Percentiles rank a stretch among this genome's conserved stretches.
phyloP scores from a whole-genome alignment of 331 rosid species.

The Rosa hybrid region DNA sequence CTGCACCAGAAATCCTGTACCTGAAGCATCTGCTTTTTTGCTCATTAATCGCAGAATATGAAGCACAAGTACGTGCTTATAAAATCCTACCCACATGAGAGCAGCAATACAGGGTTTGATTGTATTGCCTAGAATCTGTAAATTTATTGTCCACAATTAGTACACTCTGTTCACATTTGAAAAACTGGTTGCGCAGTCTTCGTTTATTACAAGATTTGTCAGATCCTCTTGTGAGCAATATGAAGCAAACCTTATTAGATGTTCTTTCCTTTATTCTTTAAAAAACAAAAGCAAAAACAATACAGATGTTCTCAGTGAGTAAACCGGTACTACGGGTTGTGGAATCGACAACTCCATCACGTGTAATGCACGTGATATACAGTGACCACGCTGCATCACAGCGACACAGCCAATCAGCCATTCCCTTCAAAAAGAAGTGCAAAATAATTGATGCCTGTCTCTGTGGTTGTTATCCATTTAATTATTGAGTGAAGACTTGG shows the following conservation, averaged over 20 bases:
- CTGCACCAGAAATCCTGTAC: neutral
- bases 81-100: neutral
- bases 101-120: neutral
- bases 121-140: neutral
- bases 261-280: too few species aligned
- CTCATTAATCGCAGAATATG: neutral
- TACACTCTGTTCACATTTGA: conserved; percentile 4
- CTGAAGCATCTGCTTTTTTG: conserved; percentile 9
- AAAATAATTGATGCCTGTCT: too few species aligned
- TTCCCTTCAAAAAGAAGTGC: too few species aligned
- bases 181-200: neutral
- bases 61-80: neutral
- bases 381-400: too few species aligned
- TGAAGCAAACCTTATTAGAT: neutral
- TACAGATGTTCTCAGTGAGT: too few species aligned
- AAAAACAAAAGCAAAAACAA: too few species aligned
- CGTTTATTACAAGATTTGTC: neutral
- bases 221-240: neutral
- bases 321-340: too few species aligned
- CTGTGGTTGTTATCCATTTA: too few species aligned
- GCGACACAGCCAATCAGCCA: too few species aligned
- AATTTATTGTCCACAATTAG: neutral
- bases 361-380: too few species aligned
- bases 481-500: too few species aligned
- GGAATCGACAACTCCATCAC: too few species aligned